Evolutionary conservation across 345 rosid species (phyloP).

Genomic region (Sisymbrium altissimum): DNA sequence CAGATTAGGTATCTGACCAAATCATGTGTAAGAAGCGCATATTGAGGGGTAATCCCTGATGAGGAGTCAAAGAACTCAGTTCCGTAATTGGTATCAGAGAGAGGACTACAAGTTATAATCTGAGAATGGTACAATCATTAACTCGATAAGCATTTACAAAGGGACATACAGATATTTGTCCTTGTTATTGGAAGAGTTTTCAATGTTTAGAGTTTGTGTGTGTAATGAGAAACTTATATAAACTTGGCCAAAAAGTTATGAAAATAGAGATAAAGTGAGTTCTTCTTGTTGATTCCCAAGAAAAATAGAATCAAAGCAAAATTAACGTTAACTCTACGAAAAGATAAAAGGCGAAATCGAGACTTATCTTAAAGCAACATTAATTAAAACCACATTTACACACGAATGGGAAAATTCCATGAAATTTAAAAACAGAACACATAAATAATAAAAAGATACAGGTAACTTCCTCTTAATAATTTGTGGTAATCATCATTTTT

Average conservation of each 20-base stretch:
- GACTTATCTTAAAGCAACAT: conserved; percentile 31
- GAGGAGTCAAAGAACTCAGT: neutral
- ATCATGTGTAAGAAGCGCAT: neutral
- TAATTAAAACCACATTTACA: conserved; percentile 18
- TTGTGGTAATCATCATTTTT: conserved; percentile 3
- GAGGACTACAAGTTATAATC: neutral
- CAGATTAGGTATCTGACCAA: neutral
- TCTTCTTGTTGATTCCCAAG: conserved; percentile 6
- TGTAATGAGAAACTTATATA: neutral
- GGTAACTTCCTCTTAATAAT: neutral
- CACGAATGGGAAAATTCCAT: conserved; percentile 17
- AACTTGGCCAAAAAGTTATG: neutral
- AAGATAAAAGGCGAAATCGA: conserved; percentile 19
- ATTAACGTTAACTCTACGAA: conserved; percentile 30
- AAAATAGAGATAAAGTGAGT: neutral
- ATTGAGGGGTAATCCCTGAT: neutral
- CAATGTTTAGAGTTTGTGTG: neutral
- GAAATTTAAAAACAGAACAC: neutral
- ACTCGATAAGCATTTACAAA: neutral
- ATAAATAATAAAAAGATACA: neutral
- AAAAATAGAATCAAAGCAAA: neutral
- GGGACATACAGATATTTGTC: neutral
- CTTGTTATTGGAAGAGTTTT: neutral
- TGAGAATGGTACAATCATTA: neutral
- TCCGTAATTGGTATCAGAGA: neutral